Percentiles rank a stretch among this genome's conserved stretches.
phyloP scores from a whole-genome alignment of 441 rosid species.

The Euphorbia celastroides region DNA sequence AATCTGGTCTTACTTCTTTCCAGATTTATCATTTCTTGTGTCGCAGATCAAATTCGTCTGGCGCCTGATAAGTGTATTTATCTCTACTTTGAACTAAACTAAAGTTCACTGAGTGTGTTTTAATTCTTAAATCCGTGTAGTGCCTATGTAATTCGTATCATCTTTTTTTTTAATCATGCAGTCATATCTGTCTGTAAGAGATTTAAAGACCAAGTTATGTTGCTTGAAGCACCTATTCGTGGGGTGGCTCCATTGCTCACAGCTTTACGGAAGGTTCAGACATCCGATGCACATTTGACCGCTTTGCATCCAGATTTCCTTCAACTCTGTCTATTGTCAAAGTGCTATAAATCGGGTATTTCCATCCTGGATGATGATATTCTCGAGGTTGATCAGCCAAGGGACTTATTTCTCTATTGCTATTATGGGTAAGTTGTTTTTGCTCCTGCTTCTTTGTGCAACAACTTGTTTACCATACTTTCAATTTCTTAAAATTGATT shows the following conservation, averaged over 20 bases:
- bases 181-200: slow-evolving; percentile 77
- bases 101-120: slow-evolving; percentile 5
- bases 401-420: slow-evolving; percentile 80
- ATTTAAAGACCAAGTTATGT: slow-evolving; percentile 66
- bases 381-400: slow-evolving; percentile 84
- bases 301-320: slow-evolving; percentile 88
- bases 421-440: slow-evolving; percentile 77
- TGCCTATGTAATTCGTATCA: slow-evolving; percentile 4
- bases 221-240: slow-evolving; percentile 58
- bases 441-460: slow-evolving; percentile 11
- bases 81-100: slow-evolving; percentile 11
- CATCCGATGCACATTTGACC: slow-evolving; percentile 69
- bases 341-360: slow-evolving; percentile 69
- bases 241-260: slow-evolving; percentile 72
- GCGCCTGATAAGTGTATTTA: slow-evolving; percentile 69
- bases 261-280: slow-evolving; percentile 68
- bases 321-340: slow-evolving; percentile 73
- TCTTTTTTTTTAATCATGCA: slow-evolving; percentile 29
- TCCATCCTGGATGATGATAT: slow-evolving; percentile 77
- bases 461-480: slow-evolving; percentile 6
- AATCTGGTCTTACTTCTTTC: slow-evolving; percentile 36
- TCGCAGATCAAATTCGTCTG: slow-evolving; percentile 62
- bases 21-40: slow-evolving; percentile 63
- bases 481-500: not conserved
- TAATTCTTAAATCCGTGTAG: not conserved